phyloP scores from a whole-genome alignment of 371 early-diverging fungal species.

The Zychaea mexicana region DNA sequence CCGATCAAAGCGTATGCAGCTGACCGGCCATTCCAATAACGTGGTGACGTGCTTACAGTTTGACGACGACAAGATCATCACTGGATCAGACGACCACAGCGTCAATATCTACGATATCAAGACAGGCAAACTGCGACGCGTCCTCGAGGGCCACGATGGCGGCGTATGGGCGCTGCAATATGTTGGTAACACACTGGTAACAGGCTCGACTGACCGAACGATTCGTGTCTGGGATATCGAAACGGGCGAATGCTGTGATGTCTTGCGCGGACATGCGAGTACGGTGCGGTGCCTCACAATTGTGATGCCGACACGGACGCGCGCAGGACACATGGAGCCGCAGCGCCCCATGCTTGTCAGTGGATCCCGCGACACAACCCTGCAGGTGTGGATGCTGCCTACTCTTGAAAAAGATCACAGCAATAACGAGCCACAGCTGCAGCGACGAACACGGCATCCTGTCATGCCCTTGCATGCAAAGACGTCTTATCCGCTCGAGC shows the following conservation, averaged over 20 bases:
- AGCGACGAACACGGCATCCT: conserved; percentile 14
- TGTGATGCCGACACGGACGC: conserved; percentile 65
- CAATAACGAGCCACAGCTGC: conserved; percentile 48
- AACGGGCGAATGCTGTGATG: conserved; percentile 83
- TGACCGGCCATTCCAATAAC: conserved; percentile 77
- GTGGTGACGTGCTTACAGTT: conserved; percentile 97
- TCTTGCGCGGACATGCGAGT: conserved; percentile 93
- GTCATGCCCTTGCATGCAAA: neutral
- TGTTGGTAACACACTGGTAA: conserved; percentile 85
- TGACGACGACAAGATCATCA: conserved; percentile 89
- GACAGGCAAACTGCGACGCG: conserved; percentile 69
- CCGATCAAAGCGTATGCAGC: conserved; percentile 67
- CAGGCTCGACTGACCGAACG: conserved; percentile 98
- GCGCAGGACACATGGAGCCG: conserved; percentile 58
- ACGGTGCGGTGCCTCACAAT: conserved; percentile 96
- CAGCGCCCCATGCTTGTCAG: conserved; percentile 84
- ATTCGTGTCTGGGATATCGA: conserved; percentile 97
- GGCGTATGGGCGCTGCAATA: conserved; percentile 99
- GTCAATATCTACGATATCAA: conserved; percentile 88
- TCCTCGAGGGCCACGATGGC: conserved; percentile 92
- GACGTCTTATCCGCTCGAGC: neutral
- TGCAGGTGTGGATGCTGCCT: conserved; percentile 95
- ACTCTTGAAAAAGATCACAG: conserved; percentile 44
- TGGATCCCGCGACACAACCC: conserved; percentile 95
- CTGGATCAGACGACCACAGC: conserved; percentile 87